Percentiles rank a stretch among this genome's conserved stretches.
phyloP scores from a whole-genome alignment of 2,329 filamentous ascomycete species.

The Epichloe bromicola region DNA sequence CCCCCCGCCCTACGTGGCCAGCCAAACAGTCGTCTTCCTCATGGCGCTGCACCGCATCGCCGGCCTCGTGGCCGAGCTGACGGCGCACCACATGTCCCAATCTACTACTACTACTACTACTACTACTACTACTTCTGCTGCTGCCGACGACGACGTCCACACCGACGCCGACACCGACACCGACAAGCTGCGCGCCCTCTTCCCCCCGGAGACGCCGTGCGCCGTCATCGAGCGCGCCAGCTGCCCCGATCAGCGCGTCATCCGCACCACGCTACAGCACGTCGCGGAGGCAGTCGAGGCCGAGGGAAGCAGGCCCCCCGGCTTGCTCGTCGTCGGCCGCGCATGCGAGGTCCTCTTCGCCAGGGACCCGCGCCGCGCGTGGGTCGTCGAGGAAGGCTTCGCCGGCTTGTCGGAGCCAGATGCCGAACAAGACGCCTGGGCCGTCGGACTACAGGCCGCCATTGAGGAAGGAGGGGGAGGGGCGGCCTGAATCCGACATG shows the following conservation, averaged over 20 bases:
- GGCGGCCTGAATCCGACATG: no score
- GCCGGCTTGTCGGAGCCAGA: conserved; percentile 57
- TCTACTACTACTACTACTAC: no score
- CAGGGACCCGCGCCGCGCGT: conserved; percentile 46
- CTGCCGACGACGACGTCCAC: no score
- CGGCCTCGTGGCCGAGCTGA: conserved; percentile 61
- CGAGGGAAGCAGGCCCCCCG: conserved; percentile 80
- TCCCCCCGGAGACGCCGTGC: conserved; percentile 79
- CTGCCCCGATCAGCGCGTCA: conserved; percentile 86
- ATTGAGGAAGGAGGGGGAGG: neutral
- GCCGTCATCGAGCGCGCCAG: conserved; percentile 89
- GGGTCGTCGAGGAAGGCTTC: conserved; percentile 84
- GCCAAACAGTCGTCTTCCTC: conserved; percentile 78
- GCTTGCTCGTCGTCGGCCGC: conserved; percentile 70
- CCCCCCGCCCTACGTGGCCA: conserved; percentile 64
- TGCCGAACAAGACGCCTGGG: conserved; percentile 15
- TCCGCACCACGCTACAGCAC: conserved; percentile 69
- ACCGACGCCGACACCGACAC: no score
- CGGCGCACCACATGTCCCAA: conserved; percentile 23
- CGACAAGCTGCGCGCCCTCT: conserved; percentile 30
- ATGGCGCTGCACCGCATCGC: conserved; percentile 85
- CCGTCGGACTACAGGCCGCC: neutral
- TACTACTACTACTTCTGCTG: no score
- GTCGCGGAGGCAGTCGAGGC: conserved; percentile 76
- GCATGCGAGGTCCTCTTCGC: conserved; percentile 68